Base-by-base conservation (phyloP, 805 yeast species). In the Candida ficus region DNA sequence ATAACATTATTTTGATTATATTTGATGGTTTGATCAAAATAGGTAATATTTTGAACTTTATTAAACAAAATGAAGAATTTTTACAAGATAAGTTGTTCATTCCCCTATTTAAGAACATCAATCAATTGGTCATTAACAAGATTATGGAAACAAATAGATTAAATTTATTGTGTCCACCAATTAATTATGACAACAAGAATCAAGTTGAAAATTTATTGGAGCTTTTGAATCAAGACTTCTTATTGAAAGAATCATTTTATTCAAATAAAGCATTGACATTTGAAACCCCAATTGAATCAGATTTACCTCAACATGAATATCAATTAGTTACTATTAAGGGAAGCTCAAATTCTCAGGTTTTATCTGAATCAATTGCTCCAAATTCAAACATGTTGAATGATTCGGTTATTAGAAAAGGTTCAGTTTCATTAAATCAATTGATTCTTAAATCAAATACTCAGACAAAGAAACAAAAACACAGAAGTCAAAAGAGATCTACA, bases 11-110 rank as follows among this genome's bases (percentile, higher is more conserved):
- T 11, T 34, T 56, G 20, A 43, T 56, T 4, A 44, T 56, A 11
- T 56, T 56, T 46, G 58, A 56, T 41, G 61, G 61, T 4, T 40
- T 56, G 27, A 37, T 47, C 18, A 56, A 56, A 44, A 54, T 56
- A 39, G 61, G 61, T 2, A 56, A 56, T 33, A 50, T 56, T 11
- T 42, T 56, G 37, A 52, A 55, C 31, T 52, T 54, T 33, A 48
- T 54, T 33, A 56, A 54, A 37, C 41, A 45, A 17, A 39, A 43
- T 12, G 31, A 35, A 19, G 29, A 33, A 4, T 12, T 18, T 14
- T 2, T 41, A 6, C 19, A 35, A 12, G 39, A 41, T 10, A 53
- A 52, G 39, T 37, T 47, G 7, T 43, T 55, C 35, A 45, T 56
- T 14, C 61, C 61, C 6, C 29, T 56, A n/a, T 50, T 47, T 37